Conservation (phyloP, 129 eudicot species). For the Apium graveolens region DNA sequence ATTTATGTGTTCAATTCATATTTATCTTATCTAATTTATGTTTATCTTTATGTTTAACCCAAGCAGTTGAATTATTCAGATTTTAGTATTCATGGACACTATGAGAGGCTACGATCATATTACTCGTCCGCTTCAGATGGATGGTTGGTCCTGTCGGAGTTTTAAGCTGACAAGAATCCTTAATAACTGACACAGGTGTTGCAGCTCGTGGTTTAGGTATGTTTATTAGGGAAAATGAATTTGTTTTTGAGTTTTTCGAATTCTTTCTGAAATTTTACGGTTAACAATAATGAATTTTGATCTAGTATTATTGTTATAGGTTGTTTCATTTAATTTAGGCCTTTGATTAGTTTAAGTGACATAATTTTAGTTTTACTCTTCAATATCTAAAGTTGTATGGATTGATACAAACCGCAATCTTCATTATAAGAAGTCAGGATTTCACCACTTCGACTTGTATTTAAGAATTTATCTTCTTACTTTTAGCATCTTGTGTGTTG, state of each 20-base stretch:
- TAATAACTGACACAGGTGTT: slow-evolving; percentile 96
- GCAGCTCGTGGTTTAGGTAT: slow-evolving; percentile 98
- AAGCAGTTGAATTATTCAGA: too few relatives aligned
- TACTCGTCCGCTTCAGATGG: slow-evolving; percentile 87
- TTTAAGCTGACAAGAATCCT: slow-evolving; percentile 86
- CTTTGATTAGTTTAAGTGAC: neutral
- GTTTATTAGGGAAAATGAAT: neutral
- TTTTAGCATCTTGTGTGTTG: neutral
- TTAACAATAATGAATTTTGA: neutral
- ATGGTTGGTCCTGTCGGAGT: slow-evolving; percentile 96
- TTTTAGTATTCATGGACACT: slow-evolving; percentile 93
- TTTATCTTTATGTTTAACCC: too few relatives aligned
- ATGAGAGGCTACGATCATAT: slow-evolving; percentile 92
- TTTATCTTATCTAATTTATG: too few relatives aligned
- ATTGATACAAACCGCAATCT: neutral
- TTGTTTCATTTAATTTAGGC: too few relatives aligned
- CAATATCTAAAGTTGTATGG: neutral
- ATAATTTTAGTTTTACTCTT: neutral
- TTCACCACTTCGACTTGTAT: neutral
- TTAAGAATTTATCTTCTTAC: neutral
- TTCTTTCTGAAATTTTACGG: neutral
- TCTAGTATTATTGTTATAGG: neutral
- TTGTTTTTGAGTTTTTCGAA: neutral
- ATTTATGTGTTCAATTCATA: too few relatives aligned
- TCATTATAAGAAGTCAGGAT: neutral